Conservation (phyloP, 1,284 basidiomycete species). For the Austroboletus rostrupii region DNA sequence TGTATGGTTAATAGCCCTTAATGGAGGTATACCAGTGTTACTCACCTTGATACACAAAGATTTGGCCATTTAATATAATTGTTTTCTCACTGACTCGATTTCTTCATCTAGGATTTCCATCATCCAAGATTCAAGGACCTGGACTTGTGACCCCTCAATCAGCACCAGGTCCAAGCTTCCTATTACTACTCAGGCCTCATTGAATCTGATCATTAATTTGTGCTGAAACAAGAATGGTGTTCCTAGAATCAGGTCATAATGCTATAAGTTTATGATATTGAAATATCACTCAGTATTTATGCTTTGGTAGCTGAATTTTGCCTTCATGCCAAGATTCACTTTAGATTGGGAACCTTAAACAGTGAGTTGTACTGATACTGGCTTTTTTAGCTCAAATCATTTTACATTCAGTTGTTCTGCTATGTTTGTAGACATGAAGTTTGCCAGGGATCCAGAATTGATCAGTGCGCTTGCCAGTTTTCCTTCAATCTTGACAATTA, state of each 20-base stretch:
- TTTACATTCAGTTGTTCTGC: conserved; percentile 32
- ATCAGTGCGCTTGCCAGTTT: conserved; percentile 30
- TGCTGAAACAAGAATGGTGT: conserved; percentile 34
- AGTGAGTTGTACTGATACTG: conserved; percentile 29
- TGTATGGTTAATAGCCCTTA: too few species aligned
- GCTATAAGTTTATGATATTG: conserved; percentile 29
- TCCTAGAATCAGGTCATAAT: conserved; percentile 33
- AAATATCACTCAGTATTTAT: conserved; percentile 22
- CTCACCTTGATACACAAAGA: conserved; percentile 23
- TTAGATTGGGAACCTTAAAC: conserved; percentile 27
- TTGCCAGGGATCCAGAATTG: conserved; percentile 35
- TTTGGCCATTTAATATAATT: conserved; percentile 20
- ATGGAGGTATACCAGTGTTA: conserved; percentile 29
- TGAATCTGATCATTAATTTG: conserved; percentile 14
- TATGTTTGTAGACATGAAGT: conserved; percentile 38
- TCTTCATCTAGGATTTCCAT: too few species aligned
- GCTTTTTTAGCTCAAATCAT: conserved; percentile 20
- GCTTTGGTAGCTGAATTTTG: conserved; percentile 27
- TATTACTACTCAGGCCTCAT: too few species aligned
- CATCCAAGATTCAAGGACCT: conserved; percentile 16
- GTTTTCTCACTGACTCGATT: neutral
- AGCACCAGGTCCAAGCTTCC: conserved; percentile 10
- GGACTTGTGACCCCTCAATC: conserved; percentile 20
- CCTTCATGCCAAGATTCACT: conserved; percentile 25
- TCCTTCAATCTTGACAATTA: conserved; percentile 33